Conservation (phyloP, 345 rosid genomes). For the Gossypium australe region DNA sequence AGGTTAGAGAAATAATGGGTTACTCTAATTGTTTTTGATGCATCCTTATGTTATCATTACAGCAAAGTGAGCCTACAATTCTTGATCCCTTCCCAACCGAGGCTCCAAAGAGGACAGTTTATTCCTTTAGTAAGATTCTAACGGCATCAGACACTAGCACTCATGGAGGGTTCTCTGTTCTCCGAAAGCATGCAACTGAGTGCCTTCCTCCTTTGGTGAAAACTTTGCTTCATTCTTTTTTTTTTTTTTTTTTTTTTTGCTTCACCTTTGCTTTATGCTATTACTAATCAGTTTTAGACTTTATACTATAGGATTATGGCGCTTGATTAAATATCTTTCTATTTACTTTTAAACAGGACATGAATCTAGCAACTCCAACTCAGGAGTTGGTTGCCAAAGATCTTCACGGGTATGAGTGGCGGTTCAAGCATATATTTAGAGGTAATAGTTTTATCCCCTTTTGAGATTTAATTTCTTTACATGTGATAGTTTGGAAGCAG, state of each 20-base stretch:
- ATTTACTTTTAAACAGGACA: slow-evolving; percentile 28
- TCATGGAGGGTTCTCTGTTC: slow-evolving; percentile 94
- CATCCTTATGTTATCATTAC: not conserved
- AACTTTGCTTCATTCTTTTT: not conserved
- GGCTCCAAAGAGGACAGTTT: slow-evolving; percentile 41
- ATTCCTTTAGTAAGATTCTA: slow-evolving; percentile 75
- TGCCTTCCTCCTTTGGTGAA: slow-evolving; percentile 70
- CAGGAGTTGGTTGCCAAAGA: slow-evolving; percentile 71
- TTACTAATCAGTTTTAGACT: too few relatives aligned
- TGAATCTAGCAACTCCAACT: slow-evolving; percentile 51
- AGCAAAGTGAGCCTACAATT: slow-evolving; percentile 65
- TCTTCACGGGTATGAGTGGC: slow-evolving; percentile 76
- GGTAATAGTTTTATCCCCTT: slow-evolving; percentile 31
- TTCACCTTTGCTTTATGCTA: too few relatives aligned
- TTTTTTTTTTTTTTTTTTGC: too few relatives aligned
- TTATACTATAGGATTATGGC: not conserved
- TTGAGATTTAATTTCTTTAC: not conserved
- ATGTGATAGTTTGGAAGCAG: not conserved
- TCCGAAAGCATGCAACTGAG: slow-evolving; percentile 78
- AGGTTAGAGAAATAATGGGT: not conserved
- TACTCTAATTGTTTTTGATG: not conserved
- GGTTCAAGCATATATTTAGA: slow-evolving; percentile 72
- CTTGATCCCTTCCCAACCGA: slow-evolving; percentile 42
- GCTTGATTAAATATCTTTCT: not conserved
- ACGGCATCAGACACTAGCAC: slow-evolving; percentile 96